Base-by-base conservation (phyloP, 345 rosid species). In the Atalantia buxifolia region DNA sequence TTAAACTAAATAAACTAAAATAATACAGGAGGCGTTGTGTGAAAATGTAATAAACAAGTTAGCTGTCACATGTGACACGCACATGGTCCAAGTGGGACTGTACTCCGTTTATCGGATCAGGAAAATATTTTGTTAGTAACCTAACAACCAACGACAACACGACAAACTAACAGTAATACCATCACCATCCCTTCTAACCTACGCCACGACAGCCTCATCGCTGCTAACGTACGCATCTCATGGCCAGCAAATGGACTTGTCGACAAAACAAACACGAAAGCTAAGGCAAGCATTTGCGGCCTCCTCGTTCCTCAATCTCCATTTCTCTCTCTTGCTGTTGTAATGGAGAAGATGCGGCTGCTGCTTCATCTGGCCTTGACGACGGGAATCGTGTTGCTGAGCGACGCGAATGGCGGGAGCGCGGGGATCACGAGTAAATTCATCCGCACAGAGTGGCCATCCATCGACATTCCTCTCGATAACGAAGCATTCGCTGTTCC, bases 371-470 rank as follows among this genome's bases (percentile, higher is more conserved):
- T 78, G 28, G 3, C 79, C 13, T 68, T 81, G 18, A 22, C 81
- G 18, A 22, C 81, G 7, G 67, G 85, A 55, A 75, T 80, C 77
- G 76, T 88, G 79, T 72, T 87, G 9, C 62, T 87, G 83, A 85
- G 82, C 63, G 77, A 21, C 56, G 73, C 84, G 60, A 79, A 76
- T 14, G 30, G 35, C 33, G 99, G 86, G 74, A 76, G 82, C 50
- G 97, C 87, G 18, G 91, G 97, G 69, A 79, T 86, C 38, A 91
- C 98, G 0, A 92, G 99, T 87, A 27, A 72, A 50, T 92, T 92
- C 25, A 35, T 90, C 74, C 85, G 98, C 66, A 87, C 91, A 2
- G 94, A 90, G 86, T 96, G 93, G 92, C 99, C 99, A 1, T 89
- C 99, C 6, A 59, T 78, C 71, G 99, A 96, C 77, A 91, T 96